Conservation (phyloP, 495 filamentous ascomycete species). For the Tetracladium setigerum region DNA sequence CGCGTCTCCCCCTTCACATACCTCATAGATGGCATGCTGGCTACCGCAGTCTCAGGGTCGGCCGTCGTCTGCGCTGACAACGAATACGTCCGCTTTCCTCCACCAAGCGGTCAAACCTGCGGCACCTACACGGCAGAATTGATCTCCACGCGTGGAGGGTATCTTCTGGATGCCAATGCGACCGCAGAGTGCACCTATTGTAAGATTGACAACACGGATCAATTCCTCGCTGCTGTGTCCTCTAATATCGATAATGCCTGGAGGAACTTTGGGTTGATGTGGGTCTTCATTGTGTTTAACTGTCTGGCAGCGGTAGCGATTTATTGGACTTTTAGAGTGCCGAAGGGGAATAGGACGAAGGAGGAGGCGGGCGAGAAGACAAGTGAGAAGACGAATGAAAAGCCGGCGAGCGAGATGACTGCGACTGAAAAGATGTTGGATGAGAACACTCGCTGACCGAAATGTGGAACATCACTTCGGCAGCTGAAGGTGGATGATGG, state of each 20-base stretch:
- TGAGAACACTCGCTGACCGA: too few relatives aligned
- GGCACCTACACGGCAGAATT: conserved; percentile 46
- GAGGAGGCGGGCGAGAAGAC: background rate
- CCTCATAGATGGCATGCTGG: conserved; percentile 53
- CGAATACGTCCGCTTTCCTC: conserved; percentile 52
- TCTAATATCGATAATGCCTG: conserved; percentile 53
- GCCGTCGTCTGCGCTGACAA: conserved; percentile 47
- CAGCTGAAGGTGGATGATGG: too few relatives aligned
- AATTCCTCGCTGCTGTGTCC: conserved; percentile 44
- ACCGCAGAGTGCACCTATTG: conserved; percentile 54
- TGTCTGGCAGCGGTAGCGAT: conserved; percentile 55
- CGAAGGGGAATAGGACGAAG: conserved; percentile 51
- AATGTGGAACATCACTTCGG: too few relatives aligned
- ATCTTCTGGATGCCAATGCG: conserved; percentile 40
- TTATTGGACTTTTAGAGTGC: conserved; percentile 73
- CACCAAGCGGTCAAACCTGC: conserved; percentile 48
- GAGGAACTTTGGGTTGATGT: conserved; percentile 75
- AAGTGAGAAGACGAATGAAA: background rate
- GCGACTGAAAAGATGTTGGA: too few relatives aligned
- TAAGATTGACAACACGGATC: conserved; percentile 47
- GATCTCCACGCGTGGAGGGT: conserved; percentile 35
- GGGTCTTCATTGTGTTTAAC: conserved; percentile 69
- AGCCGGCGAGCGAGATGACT: too few relatives aligned
- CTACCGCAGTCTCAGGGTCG: conserved; percentile 48
- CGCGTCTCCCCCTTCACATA: conserved; percentile 68